These are phyloP conservation scores for Candida sp. DNA, from an alignment of 1,139 yeast species.

Conservation along the genomic window DNA sequence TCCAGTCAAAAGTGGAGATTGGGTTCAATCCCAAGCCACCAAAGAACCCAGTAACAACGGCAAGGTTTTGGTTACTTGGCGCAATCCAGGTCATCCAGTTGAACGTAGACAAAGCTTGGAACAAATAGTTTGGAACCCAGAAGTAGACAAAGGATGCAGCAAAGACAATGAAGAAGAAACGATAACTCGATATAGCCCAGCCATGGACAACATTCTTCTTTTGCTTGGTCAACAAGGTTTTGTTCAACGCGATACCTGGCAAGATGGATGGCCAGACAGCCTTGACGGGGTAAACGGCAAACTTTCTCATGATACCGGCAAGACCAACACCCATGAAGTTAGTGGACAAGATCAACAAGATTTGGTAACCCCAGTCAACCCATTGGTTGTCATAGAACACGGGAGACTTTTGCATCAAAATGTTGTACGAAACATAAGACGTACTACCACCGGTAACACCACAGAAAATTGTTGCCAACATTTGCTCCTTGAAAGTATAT, in stretches of 20 bases:
- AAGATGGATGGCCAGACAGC: constrained; percentile 61
- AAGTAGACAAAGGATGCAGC: constrained; percentile 31
- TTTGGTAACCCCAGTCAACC: constrained; percentile 55
- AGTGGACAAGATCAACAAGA: constrained; percentile 53
- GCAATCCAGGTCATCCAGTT: constrained; percentile 45
- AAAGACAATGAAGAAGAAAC: constrained; percentile 29
- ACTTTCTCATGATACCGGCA: constrained; percentile 62
- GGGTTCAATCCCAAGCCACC: constrained; percentile 66
- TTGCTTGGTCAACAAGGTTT: constrained; percentile 51
- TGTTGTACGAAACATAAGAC: constrained; percentile 24
- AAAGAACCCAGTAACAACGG: constrained; percentile 58
- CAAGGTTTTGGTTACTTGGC: constrained; percentile 40
- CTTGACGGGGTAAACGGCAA: constrained; percentile 59
- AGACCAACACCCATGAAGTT: constrained; percentile 67
- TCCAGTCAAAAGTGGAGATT: constrained; percentile 57
- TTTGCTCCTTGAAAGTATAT: constrained; percentile 31
- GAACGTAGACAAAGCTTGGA: constrained; percentile 33
- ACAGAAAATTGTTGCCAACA: constrained; percentile 24
- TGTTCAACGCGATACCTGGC: constrained; percentile 61
- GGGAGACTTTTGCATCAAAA: constrained; percentile 29
- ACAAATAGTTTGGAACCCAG: constrained; percentile 40
- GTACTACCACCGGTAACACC: constrained; percentile 20
- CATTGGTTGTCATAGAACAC: constrained; percentile 45
- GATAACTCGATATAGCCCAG: constrained; percentile 36
- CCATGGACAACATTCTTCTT: constrained; percentile 42